These are phyloP conservation scores for Apophysomyces sp. DNA, from an alignment of 371 early-diverging fungal species.

Conservation along the genomic window DNA sequence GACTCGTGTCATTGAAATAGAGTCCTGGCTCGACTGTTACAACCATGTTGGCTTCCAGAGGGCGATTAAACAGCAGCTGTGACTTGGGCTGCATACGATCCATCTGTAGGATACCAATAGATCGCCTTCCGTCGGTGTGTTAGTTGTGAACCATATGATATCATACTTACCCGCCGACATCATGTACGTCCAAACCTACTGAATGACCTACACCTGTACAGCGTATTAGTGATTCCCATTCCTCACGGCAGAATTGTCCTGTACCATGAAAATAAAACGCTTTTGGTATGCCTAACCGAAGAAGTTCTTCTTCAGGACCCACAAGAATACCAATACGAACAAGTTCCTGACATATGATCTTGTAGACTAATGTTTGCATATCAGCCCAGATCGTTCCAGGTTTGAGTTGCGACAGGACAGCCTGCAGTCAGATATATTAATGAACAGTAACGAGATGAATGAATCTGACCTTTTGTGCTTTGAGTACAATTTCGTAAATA, in stretches of 20 bases:
- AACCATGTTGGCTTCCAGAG: conserved; percentile 77
- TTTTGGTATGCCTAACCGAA: conserved; percentile 63
- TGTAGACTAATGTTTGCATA: conserved; percentile 79
- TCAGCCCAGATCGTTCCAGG: conserved; percentile 88
- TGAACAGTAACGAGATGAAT: not conserved
- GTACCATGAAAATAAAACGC: conserved; percentile 89
- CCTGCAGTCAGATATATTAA: conserved; percentile 8
- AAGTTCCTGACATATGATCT: conserved; percentile 67
- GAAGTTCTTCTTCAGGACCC: conserved; percentile 62
- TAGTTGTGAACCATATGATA: not conserved
- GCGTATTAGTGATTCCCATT: not conserved
- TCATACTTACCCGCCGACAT: conserved; percentile 77
- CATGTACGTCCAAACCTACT: conserved; percentile 82
- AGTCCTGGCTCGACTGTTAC: conserved; percentile 93
- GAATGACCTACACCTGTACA: conserved; percentile 52
- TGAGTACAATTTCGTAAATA: conserved; percentile 82
- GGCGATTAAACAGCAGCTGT: conserved; percentile 12
- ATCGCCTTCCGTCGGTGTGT: not conserved
- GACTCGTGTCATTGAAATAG: conserved; percentile 58
- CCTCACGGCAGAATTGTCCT: not conserved
- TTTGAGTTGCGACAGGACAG: conserved; percentile 56
- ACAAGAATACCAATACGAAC: conserved; percentile 66
- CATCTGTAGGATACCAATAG: not conserved
- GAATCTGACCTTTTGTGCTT: conserved; percentile 67
- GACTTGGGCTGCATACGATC: not conserved